Base-by-base conservation (phyloP, 1,284 basidiomycete genomes). In the Entoloma clypeatum region DNA sequence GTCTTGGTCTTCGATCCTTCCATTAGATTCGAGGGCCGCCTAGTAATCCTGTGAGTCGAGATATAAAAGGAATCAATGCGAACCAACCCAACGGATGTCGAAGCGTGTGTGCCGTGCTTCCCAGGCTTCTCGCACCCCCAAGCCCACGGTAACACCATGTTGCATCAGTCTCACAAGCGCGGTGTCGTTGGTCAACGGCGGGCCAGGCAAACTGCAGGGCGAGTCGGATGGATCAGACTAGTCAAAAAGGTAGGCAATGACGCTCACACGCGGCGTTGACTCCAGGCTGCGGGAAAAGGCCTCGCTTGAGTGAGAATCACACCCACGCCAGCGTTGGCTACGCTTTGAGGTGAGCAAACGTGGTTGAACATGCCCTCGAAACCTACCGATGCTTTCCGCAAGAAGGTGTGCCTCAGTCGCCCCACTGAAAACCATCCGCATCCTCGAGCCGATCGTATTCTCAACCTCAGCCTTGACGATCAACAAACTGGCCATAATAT, bases 401-500 rank as follows among this genome's bases (percentile, higher is more conserved):
- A 94, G 59, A 22, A 86, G 64, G 61, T 87, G 75, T 3, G 86
- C 75, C 62, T 94, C 91, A 0, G 76, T 69, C 0, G 79, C 91
- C 4, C 88, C 87, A 24, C 75, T 66, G 51, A 92, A 79, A 2
- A 83, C 77, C 67, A 86, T 68, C 36, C 72, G 70, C 61, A 84
- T 72, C 8, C 63, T 61, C 13, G 74, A 72, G 0, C 77, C 74
- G 3, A 74, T 72, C 24, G 66, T 68, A 29, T 68, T 67, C 42
- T 90, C 86, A 13, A 88, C 72, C 46, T 89, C 79, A 11, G 69
- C 65, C 66, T 91, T 90, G 41, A 94, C 63, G 23, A 76, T 67
- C 28, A 95, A 62, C 10, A 96, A 59, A 3, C 79, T 75, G 0
- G 82, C 82, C 67, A 94, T 92, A 34, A 83, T 74, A 54, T 93